Conservation (phyloP, 441 rosid species). For the Populus hybrid region DNA sequence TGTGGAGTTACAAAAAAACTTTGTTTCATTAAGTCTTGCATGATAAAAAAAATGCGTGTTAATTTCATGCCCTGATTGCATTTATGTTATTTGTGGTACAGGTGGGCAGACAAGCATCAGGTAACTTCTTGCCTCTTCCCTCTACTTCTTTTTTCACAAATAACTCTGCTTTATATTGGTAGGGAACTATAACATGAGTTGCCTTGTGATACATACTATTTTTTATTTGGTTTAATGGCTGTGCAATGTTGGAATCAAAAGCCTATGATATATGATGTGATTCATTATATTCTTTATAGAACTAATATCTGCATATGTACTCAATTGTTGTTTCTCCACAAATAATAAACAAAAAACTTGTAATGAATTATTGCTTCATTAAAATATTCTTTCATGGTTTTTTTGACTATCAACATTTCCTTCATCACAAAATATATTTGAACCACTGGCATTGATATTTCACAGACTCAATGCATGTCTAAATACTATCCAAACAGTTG, state of each 20-base stretch:
- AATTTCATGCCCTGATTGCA: background rate
- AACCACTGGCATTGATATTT: background rate
- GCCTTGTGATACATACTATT: background rate
- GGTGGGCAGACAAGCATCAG: conserved; percentile 82
- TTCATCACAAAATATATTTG: background rate
- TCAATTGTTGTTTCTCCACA: background rate
- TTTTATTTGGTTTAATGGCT: background rate
- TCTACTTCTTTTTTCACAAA: background rate
- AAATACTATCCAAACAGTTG: background rate
- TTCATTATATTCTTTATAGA: background rate
- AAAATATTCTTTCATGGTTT: background rate
- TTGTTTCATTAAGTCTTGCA: background rate
- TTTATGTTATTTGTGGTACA: conserved; percentile 26
- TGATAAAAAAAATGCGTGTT: background rate
- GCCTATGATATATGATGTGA: background rate
- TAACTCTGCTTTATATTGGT: background rate
- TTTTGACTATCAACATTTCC: background rate
- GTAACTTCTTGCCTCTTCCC: conserved; percentile 26
- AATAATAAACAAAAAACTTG: background rate
- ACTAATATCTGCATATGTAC: background rate
- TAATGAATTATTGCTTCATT: background rate
- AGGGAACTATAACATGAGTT: background rate
- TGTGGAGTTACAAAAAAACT: background rate
- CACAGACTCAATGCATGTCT: too few relatives aligned
- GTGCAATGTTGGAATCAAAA: background rate